Base-by-base conservation (phyloP, 225 moss, liverwort and hornwort species). In the Pseudoscleropodium purum region DNA sequence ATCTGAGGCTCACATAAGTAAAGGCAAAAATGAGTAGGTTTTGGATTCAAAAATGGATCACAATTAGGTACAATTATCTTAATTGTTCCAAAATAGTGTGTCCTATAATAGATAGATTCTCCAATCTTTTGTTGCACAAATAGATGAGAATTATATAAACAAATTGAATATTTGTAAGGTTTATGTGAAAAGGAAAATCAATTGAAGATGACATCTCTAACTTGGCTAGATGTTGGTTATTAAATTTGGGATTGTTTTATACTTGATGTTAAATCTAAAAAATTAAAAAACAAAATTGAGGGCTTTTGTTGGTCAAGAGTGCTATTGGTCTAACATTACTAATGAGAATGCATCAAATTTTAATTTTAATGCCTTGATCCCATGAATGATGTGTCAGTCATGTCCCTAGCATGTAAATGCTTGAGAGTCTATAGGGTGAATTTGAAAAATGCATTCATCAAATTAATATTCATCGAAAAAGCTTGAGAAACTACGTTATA, bases 131-230 rank as follows among this genome's bases (percentile, higher is more conserved):
- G 10, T 37, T 37, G 25, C 8, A 79, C 15, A 15, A 9, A 56
- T 37, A 8, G 25, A 36, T 56, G 54, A 79, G 15, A 19, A 49
- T 49, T 33, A 3, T 13, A 20, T 33, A 49, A 49, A 13, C 2
- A 49, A 49, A 49, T 33, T 49, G 33, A 3, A 49, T 19, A 75
- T 0, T 30, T 49, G 3, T 33, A 33, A 49, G 18, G 13, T 11
- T 13, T 76, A 1, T 11, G 3, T 7, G 8, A 31, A 18, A 20
- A 2, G 2, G 0, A 29, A 26, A 25, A 41, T 8, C 27, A 26
- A 72, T 15, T 27, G 9, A 41, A 72, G 26, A 15, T 41, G 15
- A 26, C 41, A 72, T 41, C 27, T 72, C 15, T 41, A 72, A 41
- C 1, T 11, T 72, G 8, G 8, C 4, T 25, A 72, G 41, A 25